Percentiles rank a stretch among this genome's conserved stretches.
Evolutionary conservation across 1,284 basidiomycete genomes (phyloP).

Genomic region (Ceratobasidium sp.): DNA sequence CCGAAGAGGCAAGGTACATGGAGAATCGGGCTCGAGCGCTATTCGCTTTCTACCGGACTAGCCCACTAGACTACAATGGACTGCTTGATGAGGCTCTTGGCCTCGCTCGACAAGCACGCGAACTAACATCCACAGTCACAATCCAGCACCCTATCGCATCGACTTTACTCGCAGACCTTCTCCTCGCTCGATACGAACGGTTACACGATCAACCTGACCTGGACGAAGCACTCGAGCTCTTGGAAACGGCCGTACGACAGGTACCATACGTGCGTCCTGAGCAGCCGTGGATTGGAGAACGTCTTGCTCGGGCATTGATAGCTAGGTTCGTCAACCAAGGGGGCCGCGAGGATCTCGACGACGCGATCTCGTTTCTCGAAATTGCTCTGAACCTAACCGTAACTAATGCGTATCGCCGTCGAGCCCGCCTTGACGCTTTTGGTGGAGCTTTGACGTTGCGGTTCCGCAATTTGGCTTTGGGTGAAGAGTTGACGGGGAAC

Average conservation of each 20-base stretch:
- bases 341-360: constrained; percentile 14
- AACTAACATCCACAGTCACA: neutral
- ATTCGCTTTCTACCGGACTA: constrained; percentile 23
- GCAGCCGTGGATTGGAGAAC: constrained; percentile 30
- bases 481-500: too few relatives aligned
- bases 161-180: constrained; percentile 19
- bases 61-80: neutral
- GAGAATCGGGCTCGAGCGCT: constrained; percentile 14
- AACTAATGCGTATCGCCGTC: constrained; percentile 17
- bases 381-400: constrained; percentile 23
- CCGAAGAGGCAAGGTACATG: neutral
- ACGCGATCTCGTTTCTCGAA: constrained; percentile 23
- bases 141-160: constrained; percentile 12
- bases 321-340: constrained; percentile 13
- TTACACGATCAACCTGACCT: constrained; percentile 8
- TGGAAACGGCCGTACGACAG: constrained; percentile 18
- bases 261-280: constrained; percentile 23
- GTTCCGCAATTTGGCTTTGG: constrained; percentile 74
- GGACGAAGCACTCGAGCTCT: neutral
- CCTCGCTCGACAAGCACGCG: constrained; percentile 2
- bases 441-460: constrained; percentile 68
- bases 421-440: constrained; percentile 1
- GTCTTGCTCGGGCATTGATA: constrained; percentile 13
- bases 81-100: neutral
- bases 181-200: constrained; percentile 34